Conservation (phyloP, 306 rosid species). For the Glycine tomentella region DNA sequence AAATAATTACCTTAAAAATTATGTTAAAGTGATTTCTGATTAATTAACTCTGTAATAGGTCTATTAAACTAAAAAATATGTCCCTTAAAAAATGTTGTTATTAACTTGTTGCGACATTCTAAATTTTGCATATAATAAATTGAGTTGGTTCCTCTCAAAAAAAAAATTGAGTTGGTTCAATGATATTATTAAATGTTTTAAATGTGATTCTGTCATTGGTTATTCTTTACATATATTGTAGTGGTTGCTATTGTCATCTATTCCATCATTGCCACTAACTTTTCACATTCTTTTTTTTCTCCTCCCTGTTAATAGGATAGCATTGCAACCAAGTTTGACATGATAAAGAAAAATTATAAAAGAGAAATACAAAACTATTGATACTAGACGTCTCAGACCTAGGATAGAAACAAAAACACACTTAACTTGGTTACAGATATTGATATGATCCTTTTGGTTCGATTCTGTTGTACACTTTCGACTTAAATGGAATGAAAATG, state of each 20-base stretch:
- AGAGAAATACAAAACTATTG: neutral
- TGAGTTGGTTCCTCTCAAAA: too few relatives aligned
- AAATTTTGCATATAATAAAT: too few relatives aligned
- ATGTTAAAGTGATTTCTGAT: too few relatives aligned
- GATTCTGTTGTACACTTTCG: neutral
- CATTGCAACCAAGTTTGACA: slow-evolving; percentile 30
- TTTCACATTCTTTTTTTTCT: neutral
- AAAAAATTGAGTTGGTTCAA: too few relatives aligned
- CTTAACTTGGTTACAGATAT: neutral
- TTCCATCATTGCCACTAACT: slow-evolving; percentile 4
- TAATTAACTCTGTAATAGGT: too few relatives aligned
- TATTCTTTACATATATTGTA: neutral
- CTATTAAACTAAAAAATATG: too few relatives aligned
- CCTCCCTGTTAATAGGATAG: neutral
- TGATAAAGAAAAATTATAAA: neutral
- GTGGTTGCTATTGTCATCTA: slow-evolving; percentile 18
- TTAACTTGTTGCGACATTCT: too few relatives aligned
- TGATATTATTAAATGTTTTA: too few relatives aligned
- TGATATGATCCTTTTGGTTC: neutral
- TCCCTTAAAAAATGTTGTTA: too few relatives aligned
- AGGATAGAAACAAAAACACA: neutral
- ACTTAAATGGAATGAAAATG: neutral
- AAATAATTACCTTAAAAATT: too few relatives aligned
- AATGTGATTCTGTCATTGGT: neutral
- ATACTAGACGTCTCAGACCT: neutral